Conservation (phyloP, 306 rosid species). For the Prosopis cineraria region DNA sequence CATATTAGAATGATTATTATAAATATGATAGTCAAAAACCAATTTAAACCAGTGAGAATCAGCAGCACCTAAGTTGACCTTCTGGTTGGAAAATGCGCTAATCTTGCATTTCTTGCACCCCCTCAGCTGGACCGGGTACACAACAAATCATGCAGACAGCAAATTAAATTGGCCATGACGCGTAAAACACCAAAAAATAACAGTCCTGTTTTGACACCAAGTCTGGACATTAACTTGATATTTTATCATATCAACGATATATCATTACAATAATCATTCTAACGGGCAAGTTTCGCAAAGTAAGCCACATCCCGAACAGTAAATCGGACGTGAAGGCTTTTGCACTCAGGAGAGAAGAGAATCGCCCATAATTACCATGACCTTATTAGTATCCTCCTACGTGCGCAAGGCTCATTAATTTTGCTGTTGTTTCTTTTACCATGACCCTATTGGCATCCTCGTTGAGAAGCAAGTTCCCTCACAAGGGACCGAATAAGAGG, state of each 20-base stretch:
- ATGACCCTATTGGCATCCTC: not conserved
- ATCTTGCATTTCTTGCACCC: no score
- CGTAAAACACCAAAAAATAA: no score
- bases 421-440: no score
- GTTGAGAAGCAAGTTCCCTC: not conserved
- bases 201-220: not conserved
- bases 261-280: not conserved
- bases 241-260: not conserved
- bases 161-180: no score
- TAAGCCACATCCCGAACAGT: not conserved
- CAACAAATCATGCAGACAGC: no score
- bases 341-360: not conserved
- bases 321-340: not conserved
- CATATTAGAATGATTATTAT: not conserved
- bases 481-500: not conserved
- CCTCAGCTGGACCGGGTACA: no score
- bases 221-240: not conserved
- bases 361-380: not conserved
- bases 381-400: no score
- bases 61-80: not conserved
- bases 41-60: not conserved
- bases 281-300: not conserved
- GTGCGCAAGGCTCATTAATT: not conserved
- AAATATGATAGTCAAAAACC: no score
- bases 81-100: no score